Conservation (phyloP, 1,284 basidiomycete species). For the Amylostereum chailletii region DNA sequence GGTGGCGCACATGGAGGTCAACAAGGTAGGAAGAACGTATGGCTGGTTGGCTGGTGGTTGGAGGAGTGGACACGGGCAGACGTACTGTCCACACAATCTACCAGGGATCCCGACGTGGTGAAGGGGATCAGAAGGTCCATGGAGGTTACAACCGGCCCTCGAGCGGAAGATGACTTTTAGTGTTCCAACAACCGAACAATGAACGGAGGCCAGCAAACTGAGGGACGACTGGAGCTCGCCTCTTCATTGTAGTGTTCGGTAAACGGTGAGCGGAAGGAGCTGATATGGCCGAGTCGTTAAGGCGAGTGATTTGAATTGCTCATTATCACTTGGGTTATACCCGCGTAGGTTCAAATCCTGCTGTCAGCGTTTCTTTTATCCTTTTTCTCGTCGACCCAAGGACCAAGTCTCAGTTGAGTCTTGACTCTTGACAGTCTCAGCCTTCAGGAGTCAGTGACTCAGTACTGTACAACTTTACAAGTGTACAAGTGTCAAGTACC, state of each 20-base stretch:
- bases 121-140: conserved; percentile 97
- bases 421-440: too few relatives aligned
- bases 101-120: conserved; percentile 92
- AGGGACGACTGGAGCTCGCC: too few relatives aligned
- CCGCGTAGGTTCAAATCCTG: conserved; percentile 78
- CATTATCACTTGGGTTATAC: conserved; percentile 65
- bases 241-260: not conserved
- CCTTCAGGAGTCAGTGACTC: too few relatives aligned
- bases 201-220: too few relatives aligned
- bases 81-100: conserved; percentile 99
- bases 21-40: conserved; percentile 28
- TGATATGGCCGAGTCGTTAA: conserved; percentile 81
- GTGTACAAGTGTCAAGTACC: too few relatives aligned
- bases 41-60: conserved; percentile 37
- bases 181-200: not conserved
- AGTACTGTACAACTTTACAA: too few relatives aligned
- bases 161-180: not conserved
- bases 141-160: not conserved
- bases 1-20: conserved; percentile 15
- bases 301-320: conserved; percentile 67
- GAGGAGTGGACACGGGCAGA: conserved; percentile 51
- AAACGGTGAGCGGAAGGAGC: conserved; percentile 21
- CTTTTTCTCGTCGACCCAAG: not conserved
- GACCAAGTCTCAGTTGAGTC: too few relatives aligned
- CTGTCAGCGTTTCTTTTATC: conserved; percentile 53